Evolutionary conservation across 768 basidiomycete genomes (phyloP).

Genomic region (Harrya chromipes): DNA sequence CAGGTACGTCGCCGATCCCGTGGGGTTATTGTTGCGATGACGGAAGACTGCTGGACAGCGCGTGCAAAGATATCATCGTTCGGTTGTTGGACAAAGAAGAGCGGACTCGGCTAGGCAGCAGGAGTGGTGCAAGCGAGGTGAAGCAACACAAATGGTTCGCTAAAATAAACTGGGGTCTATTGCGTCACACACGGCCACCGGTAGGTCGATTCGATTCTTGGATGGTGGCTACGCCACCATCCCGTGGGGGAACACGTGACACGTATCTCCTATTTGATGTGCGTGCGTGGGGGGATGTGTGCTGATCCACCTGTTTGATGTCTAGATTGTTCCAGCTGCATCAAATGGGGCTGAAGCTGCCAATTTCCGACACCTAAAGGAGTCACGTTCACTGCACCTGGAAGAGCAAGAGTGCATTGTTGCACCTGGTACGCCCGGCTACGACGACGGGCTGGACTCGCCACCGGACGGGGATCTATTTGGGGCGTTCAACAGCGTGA

Average conservation of each 20-base stretch:
- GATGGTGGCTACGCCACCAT: too few relatives aligned
- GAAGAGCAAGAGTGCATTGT: slow-evolving; percentile 55
- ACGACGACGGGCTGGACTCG: slow-evolving; percentile 44
- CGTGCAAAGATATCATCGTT: slow-evolving; percentile 83
- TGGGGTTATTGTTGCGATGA: slow-evolving; percentile 7
- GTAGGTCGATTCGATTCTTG: slow-evolving; percentile 43
- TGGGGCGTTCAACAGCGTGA: slow-evolving; percentile 87
- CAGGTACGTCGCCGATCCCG: slow-evolving; percentile 43
- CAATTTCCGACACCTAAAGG: slow-evolving; percentile 89
- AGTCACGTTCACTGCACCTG: slow-evolving; percentile 88
- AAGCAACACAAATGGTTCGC: slow-evolving; percentile 99
- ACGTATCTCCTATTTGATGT: slow-evolving; percentile 8
- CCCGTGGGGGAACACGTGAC: slow-evolving; percentile 8
- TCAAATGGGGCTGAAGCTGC: slow-evolving; percentile 79
- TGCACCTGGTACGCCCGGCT: slow-evolving; percentile 39
- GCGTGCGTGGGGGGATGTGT: slow-evolving; percentile 16
- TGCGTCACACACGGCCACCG: slow-evolving; percentile 91
- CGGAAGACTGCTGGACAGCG: slow-evolving; percentile 41
- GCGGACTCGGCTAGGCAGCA: slow-evolving; percentile 80
- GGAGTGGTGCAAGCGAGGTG: slow-evolving; percentile 95
- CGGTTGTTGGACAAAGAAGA: slow-evolving; percentile 94
- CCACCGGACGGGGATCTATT: slow-evolving; percentile 65
- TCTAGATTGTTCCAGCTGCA: slow-evolving; percentile 72
- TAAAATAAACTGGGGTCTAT: slow-evolving; percentile 94
- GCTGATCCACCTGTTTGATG: slow-evolving; percentile 24